Conservation (phyloP, 768 basidiomycete genomes). For the Lyophyllum semitale region DNA sequence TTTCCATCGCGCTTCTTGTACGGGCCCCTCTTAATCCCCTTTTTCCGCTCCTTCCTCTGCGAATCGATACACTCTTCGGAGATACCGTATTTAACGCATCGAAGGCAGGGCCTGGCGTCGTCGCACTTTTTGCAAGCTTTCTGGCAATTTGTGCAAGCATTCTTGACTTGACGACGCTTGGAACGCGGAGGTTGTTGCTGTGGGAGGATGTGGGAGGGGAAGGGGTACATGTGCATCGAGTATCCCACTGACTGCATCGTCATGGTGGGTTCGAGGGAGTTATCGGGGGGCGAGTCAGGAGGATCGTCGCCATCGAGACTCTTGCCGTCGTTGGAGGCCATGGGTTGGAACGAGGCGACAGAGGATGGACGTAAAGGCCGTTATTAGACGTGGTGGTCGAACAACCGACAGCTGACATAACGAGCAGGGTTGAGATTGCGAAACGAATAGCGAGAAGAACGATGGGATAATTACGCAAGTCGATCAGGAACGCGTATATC, state of each 20-base stretch:
- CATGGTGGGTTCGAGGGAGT: conserved; percentile 32
- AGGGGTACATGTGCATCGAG: conserved; percentile 73
- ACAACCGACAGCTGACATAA: conserved; percentile 23
- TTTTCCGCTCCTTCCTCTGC: conserved; percentile 89
- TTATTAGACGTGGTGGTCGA: conserved; percentile 5
- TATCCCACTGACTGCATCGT: conserved; percentile 52
- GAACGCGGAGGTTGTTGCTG: conserved; percentile 58
- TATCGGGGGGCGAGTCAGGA: conserved; percentile 33
- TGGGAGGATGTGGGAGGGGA: conserved; percentile 48
- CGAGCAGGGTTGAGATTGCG: conserved; percentile 15
- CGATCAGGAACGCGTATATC: neutral
- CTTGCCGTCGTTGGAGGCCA: conserved; percentile 36
- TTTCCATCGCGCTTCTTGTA: conserved; percentile 97
- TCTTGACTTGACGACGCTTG: conserved; percentile 89
- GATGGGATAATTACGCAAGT: conserved; percentile 10
- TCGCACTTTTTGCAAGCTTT: conserved; percentile 93
- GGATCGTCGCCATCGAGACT: conserved; percentile 32
- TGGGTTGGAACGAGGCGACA: conserved; percentile 18
- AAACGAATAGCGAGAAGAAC: conserved; percentile 16
- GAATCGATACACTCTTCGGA: conserved; percentile 88
- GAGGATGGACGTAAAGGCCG: neutral
- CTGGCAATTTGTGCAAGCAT: conserved; percentile 89
- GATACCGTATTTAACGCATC: conserved; percentile 90
- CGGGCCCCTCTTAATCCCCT: conserved; percentile 83
- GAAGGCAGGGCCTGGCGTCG: conserved; percentile 88